Conservation (phyloP, 192 early-diverging fungal genomes). For the Umbelopsis sp. region DNA sequence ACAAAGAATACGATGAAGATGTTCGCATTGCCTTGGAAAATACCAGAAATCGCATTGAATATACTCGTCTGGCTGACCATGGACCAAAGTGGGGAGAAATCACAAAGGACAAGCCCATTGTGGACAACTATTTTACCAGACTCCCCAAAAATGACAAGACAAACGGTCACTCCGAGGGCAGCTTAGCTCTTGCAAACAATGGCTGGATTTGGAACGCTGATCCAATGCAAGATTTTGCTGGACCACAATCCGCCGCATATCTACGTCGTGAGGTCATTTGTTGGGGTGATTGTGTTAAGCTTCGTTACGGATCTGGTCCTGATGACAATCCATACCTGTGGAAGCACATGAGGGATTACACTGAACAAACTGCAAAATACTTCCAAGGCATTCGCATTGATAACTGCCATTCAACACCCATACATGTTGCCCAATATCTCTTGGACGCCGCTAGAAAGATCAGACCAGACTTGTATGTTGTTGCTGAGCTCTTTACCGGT, state of each 20-base stretch:
- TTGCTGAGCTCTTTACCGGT: conserved; percentile 98
- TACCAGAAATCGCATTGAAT: conserved; percentile 78
- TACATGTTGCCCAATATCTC: conserved; percentile 91
- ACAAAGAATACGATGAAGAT: conserved; percentile 86
- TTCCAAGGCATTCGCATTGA: conserved; percentile 99
- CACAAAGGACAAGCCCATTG: conserved; percentile 79
- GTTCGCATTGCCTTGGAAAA: conserved; percentile 69
- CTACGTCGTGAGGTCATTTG: conserved; percentile 94
- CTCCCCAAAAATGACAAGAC: conserved; percentile 56
- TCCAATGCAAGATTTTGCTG: conserved; percentile 94
- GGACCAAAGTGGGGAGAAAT: conserved; percentile 85
- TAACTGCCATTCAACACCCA: conserved; percentile 98
- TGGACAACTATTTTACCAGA: conserved; percentile 96
- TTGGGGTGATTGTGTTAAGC: conserved; percentile 99
- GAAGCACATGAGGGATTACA: conserved; percentile 91
- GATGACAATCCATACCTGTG: conserved; percentile 96
- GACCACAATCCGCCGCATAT: conserved; percentile 84
- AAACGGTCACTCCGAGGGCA: conserved; percentile 62
- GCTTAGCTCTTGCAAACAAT: conserved; percentile 87
- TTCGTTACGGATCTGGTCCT: conserved; percentile 86
- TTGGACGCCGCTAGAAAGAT: conserved; percentile 85
- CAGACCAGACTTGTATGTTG: conserved; percentile 92
- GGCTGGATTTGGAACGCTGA: conserved; percentile 95
- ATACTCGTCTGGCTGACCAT: conserved; percentile 82
- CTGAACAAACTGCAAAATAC: conserved; percentile 79